Percentiles rank a stretch among this genome's conserved stretches.
phyloP scores from a whole-genome alignment of 306 rosid species.

The Canavalia gladiata region DNA sequence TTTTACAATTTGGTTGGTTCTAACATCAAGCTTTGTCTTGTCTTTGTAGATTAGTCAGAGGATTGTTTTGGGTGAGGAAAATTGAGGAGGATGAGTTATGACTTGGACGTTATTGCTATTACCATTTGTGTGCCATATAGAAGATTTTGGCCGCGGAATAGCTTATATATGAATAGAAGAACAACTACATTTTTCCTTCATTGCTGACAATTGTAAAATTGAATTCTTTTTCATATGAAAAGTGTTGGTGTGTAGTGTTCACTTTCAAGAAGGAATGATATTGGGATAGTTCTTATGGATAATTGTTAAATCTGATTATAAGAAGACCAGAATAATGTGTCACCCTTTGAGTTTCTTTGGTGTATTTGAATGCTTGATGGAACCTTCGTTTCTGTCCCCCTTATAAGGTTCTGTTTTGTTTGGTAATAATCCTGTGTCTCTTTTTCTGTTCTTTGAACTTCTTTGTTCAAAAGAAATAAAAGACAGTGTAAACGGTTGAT shows the following conservation, averaged over 20 bases:
- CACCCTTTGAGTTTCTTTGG: neutral
- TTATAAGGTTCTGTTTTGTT: too few species aligned
- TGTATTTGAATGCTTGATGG: too few species aligned
- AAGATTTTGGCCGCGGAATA: slow-evolving; percentile 3
- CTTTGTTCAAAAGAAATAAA: too few species aligned
- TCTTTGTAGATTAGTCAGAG: slow-evolving; percentile 46
- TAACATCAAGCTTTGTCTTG: slow-evolving; percentile 28
- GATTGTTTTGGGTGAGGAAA: slow-evolving; percentile 26
- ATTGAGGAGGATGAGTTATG: slow-evolving; percentile 2
- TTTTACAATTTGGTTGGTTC: slow-evolving; percentile 24
- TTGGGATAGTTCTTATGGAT: slow-evolving; percentile 18
- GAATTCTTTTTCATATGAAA: slow-evolving; percentile 18
- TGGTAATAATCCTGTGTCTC: too few species aligned
- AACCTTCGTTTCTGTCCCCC: too few species aligned
- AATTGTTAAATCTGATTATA: slow-evolving; percentile 18
- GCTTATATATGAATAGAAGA: neutral
- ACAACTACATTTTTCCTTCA: neutral
- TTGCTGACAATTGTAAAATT: slow-evolving; percentile 28
- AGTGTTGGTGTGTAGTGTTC: slow-evolving; percentile 17
- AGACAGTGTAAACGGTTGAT: too few species aligned
- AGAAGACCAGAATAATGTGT: neutral
- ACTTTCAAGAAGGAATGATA: slow-evolving; percentile 7
- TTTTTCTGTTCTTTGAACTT: too few species aligned
- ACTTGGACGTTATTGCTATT: neutral
- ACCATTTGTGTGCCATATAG: slow-evolving; percentile 14